These are phyloP conservation scores for Nidularia pulvinata DNA, from an alignment of 768 basidiomycete genomes.

Conservation along the genomic window DNA sequence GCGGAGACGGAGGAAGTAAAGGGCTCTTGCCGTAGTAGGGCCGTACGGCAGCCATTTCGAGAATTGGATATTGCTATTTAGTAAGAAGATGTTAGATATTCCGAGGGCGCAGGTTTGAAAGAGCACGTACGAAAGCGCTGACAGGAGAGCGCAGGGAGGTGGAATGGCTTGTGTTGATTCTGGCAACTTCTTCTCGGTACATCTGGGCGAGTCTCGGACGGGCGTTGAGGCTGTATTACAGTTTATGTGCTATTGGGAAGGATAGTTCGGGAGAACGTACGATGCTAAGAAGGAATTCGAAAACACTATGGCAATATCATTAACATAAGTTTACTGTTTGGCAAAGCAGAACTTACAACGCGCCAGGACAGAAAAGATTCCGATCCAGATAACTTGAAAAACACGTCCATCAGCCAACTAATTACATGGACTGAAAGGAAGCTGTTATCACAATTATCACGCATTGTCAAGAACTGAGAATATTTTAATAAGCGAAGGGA, in stretches of 20 bases:
- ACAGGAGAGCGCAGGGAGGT: no score
- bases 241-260: no score
- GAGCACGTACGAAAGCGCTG: no score
- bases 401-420: background rate
- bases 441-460: background rate
- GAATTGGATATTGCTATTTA: no score
- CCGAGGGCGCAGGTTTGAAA: no score
- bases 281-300: slow-evolving; percentile 5
- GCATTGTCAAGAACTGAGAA: background rate
- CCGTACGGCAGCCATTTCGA: no score
- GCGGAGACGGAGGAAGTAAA: no score
- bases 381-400: slow-evolving; percentile 14
- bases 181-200: slow-evolving; percentile 2
- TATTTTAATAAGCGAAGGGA: background rate
- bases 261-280: background rate
- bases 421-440: background rate
- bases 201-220: slow-evolving; percentile 6
- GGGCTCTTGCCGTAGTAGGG: no score
- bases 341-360: slow-evolving; percentile 6
- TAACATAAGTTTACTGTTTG: background rate
- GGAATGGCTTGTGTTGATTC: background rate
- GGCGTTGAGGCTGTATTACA: slow-evolving; percentile 11
- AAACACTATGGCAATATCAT: background rate
- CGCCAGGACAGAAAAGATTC: slow-evolving; percentile 10
- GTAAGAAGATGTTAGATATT: no score